Conservation (phyloP, 805 yeast genomes). For the Yarrowia bubula region DNA sequence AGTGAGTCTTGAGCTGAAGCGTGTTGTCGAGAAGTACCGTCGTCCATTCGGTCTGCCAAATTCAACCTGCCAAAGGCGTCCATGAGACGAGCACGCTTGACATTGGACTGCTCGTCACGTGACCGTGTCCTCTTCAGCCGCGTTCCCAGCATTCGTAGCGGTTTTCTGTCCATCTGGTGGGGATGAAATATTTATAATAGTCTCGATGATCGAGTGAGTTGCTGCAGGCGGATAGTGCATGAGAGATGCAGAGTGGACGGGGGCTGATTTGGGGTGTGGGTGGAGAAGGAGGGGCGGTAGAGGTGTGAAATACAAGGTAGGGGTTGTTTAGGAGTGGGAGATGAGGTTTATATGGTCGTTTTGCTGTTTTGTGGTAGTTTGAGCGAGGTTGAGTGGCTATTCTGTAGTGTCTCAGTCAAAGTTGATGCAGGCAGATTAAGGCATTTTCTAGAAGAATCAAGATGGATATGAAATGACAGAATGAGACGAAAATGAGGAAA, state of each 20-base stretch:
- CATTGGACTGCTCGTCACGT: neutral
- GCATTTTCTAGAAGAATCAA: no score
- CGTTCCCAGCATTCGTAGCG: slow-evolving; percentile 16
- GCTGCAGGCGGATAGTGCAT: slow-evolving; percentile 23
- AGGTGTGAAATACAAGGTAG: no score
- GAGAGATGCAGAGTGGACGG: neutral
- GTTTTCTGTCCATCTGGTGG: slow-evolving; percentile 13
- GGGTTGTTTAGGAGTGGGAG: no score
- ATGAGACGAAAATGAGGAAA: no score
- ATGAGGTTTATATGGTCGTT: no score
- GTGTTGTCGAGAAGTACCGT: neutral
- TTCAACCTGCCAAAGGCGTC: slow-evolving; percentile 18
- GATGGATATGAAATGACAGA: no score
- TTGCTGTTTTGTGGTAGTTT: no score
- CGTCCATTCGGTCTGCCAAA: slow-evolving; percentile 7
- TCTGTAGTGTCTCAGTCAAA: no score
- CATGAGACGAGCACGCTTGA: neutral
- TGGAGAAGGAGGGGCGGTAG: neutral
- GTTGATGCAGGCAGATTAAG: no score
- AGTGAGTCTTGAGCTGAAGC: neutral
- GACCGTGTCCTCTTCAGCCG: slow-evolving; percentile 18
- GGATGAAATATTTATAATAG: neutral
- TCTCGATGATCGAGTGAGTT: neutral
- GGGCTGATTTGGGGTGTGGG: neutral
- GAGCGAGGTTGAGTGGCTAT: no score